Percentiles rank a stretch among this genome's conserved stretches.
Evolutionary conservation across 352 stramenopile species (phyloP).

Genomic region (Globisporangium megalacanthum): DNA sequence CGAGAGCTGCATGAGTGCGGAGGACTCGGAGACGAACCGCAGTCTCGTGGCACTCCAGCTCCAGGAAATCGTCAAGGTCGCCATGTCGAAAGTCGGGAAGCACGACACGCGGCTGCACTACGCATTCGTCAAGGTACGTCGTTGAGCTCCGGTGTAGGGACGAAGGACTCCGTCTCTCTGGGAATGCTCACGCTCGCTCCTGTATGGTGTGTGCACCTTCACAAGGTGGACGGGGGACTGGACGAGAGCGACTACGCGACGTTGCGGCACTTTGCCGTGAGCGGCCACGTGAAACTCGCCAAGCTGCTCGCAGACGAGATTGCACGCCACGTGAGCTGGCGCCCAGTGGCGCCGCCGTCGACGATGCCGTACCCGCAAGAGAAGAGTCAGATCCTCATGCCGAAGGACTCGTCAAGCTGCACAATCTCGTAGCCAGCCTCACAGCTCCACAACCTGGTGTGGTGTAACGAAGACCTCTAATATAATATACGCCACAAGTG

Average conservation of each 20-base stretch:
- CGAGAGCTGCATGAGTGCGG: conserved; percentile 73
- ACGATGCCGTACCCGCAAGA: conserved; percentile 79
- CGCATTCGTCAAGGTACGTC: conserved; percentile 62
- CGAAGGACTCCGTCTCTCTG: neutral
- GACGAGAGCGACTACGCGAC: conserved; percentile 67
- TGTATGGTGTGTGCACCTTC: neutral
- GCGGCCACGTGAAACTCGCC: conserved; percentile 80
- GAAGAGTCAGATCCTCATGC: conserved; percentile 72
- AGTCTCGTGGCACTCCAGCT: conserved; percentile 75
- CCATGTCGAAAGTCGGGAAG: conserved; percentile 71
- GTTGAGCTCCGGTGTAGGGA: neutral
- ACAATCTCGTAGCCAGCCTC: conserved; percentile 7
- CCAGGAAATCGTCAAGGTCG: conserved; percentile 83
- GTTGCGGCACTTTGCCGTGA: conserved; percentile 80
- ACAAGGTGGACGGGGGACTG: conserved; percentile 60
- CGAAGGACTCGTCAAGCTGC: conserved; percentile 35
- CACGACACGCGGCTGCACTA: conserved; percentile 82
- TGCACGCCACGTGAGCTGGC: conserved; percentile 59
- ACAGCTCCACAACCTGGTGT: no score
- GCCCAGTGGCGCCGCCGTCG: conserved; percentile 31
- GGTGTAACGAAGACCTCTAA: no score
- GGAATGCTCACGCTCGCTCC: neutral
- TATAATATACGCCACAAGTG: no score
- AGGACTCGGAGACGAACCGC: conserved; percentile 68
- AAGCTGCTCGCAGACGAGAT: conserved; percentile 68